Base-by-base conservation (phyloP, 805 yeast genomes). In the Metschnikowia kofuensis region DNA sequence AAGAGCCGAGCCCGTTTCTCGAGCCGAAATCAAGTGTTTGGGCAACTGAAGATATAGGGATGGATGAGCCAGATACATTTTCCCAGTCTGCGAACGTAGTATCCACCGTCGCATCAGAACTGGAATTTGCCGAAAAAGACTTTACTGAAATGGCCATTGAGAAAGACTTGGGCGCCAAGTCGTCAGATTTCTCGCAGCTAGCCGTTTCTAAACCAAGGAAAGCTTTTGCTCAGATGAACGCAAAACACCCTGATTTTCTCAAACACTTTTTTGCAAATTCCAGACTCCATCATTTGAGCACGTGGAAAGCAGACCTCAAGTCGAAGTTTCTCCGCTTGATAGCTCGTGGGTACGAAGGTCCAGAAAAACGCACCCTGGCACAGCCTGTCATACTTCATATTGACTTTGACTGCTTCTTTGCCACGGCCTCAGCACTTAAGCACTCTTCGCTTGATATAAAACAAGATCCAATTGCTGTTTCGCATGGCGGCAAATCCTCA, bases 391-490 rank as follows among this genome's bases (percentile, higher is more conserved):
- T 91, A 9, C 62, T 91, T 47, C 97, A 92, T 64, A 76, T 92
- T 32, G 99, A 92, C 64, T 92, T 90, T 65, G 99, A 92, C 64
- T 89, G 96, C 55, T 92, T 94, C 60, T 92, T 92, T 67, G 97
- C 91, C 2, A 78, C 95, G 0, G 97, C 86, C 0, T 87, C 97
- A 0, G 78, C 88, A 2, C 67, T 83, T 47, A 72, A 68, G 13
- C 69, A 74, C 38, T 84, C 86, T 0, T 74, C 81, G 2, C 61
- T 84, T 14, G 80, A 79, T 50, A 75, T 80, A 51, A 66, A 57
- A 34, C 74, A 39, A 50, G 69, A 56, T 66, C 85, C 76, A 71
- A 85, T 61, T 66, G 92, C 67, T 70, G 96, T 72, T 72, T 75
- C 85, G 0, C 83, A 80, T 58, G 84, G 84, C 6, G 79, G 79